Conservation (phyloP, 2,329 filamentous ascomycete genomes). For the Cercospora sp. region DNA sequence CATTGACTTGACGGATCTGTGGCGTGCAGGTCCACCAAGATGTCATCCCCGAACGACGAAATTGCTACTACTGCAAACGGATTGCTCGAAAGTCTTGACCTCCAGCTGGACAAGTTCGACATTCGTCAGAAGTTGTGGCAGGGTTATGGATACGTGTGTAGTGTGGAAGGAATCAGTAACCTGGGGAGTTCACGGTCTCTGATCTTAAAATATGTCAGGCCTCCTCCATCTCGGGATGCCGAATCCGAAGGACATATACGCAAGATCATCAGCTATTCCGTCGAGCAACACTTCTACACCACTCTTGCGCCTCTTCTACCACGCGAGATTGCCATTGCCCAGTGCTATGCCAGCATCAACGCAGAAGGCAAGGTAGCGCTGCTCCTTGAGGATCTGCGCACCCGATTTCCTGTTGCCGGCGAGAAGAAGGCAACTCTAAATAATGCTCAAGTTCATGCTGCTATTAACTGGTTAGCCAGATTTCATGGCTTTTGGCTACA, state of each 20-base stretch:
- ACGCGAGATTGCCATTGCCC: constrained; percentile 50
- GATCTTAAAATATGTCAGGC: constrained; percentile 62
- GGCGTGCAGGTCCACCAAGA: background rate
- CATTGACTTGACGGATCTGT: background rate
- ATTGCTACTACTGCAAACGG: background rate
- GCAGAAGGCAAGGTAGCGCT: constrained; percentile 50
- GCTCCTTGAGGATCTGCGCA: constrained; percentile 58
- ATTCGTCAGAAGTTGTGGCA: constrained; percentile 9
- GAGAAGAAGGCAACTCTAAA: constrained; percentile 55
- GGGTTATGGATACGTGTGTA: constrained; percentile 56
- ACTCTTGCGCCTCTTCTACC: constrained; percentile 55
- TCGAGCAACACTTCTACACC: constrained; percentile 66
- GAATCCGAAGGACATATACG: constrained; percentile 62
- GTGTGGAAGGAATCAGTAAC: constrained; percentile 47
- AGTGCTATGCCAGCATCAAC: constrained; percentile 42
- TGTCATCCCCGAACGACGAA: background rate
- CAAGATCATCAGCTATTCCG: constrained; percentile 66
- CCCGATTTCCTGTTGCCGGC: constrained; percentile 57
- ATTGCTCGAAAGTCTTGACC: background rate
- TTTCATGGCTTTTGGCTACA: constrained; percentile 62
- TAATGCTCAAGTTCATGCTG: constrained; percentile 51
- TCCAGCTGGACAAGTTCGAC: constrained; percentile 4
- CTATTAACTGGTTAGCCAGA: constrained; percentile 62
- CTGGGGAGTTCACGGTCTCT: constrained; percentile 36
- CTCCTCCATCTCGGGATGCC: constrained; percentile 44